Evolutionary conservation across 2,329 filamentous ascomycete species (phyloP), one percentile per base, ranked within the genome.

Genomic region (Aureobasidium mangrovei): DNA sequence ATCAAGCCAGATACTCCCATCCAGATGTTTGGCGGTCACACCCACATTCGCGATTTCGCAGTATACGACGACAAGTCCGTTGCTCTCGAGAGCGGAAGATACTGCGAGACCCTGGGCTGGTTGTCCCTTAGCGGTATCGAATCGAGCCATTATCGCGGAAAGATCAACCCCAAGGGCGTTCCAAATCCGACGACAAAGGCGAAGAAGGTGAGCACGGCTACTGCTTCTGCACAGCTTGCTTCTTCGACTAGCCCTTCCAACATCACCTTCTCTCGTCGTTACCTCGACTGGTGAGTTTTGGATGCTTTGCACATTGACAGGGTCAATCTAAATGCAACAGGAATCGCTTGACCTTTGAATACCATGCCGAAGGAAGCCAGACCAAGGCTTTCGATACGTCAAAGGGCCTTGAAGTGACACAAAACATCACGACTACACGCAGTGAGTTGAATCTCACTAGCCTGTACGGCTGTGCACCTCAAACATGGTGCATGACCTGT

Each of bases 51-150:
- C 12, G 82, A 86, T 63, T 83, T 84, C 63, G 74, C 74, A 18
- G 77, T 84, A 2, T 83, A 80, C 58, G 83, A 86, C 62, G 74
- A 79, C 54, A 76, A 75, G 60, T 77, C 79, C 4, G 81, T 82
- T 4, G 81, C 75, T 0, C 70, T 85, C 7, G 82, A 84, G 60
- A 80, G 81, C 2, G 82, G 71, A 59, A 60, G 80, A 51, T 86
- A 85, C 66, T 85, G 82, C 63, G 83, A 86, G 68, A 85, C 82
- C 1, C 71, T 85, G 0, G 83, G 83, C 27, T 86, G 81, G 79
- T 64, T 84, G 26, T 78, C 81, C n/a, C 77, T 85, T 69, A 77
- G 75, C 47, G 82, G 82, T 12, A 77, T 85, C 59, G 65, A 76
- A 51, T 70, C 68, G 0, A 67, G 65, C 33, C 74, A 72, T 51